Conservation (phyloP, 192 early-diverging fungal genomes). For the Mortierella claussenii region DNA sequence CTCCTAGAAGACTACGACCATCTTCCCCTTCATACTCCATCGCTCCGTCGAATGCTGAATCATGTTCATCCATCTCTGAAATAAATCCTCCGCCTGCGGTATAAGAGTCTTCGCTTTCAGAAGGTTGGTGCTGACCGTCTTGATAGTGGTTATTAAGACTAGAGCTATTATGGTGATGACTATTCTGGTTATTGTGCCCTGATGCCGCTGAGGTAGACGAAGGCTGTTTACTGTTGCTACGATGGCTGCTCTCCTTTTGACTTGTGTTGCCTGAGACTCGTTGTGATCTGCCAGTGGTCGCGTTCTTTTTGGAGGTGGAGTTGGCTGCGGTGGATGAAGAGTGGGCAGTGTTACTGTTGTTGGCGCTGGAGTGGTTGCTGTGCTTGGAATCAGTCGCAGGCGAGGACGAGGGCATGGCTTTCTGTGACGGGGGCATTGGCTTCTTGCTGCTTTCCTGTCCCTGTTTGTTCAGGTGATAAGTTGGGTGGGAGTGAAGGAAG, state of each 20-base stretch:
- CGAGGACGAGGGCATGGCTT: conserved; percentile 34
- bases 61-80: conserved; percentile 53
- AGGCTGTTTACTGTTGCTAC: conserved; percentile 13
- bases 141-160: not conserved
- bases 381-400: conserved; percentile 21
- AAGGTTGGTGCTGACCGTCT: not conserved
- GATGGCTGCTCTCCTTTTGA: conserved; percentile 15
- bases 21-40: conserved; percentile 53
- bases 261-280: not conserved
- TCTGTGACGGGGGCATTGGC: conserved; percentile 25
- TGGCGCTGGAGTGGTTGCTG: conserved; percentile 10
- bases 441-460: not conserved
- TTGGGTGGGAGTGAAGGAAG: too few relatives aligned
- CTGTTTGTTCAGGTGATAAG: too few relatives aligned
- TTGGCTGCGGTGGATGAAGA: not conserved
- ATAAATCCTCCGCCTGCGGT: conserved; percentile 39
- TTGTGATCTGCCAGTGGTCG: conserved; percentile 12
- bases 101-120: conserved; percentile 46
- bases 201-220: too few relatives aligned
- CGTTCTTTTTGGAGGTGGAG: not conserved
- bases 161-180: not conserved
- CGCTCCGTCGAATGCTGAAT: conserved; percentile 46
- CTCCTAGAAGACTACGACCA: conserved; percentile 41
- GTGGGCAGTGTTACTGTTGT: not conserved
- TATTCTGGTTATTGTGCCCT: not conserved